phyloP scores from a whole-genome alignment of 202 grass and related monocot genomes.

The Tripidium arundinaceum region DNA sequence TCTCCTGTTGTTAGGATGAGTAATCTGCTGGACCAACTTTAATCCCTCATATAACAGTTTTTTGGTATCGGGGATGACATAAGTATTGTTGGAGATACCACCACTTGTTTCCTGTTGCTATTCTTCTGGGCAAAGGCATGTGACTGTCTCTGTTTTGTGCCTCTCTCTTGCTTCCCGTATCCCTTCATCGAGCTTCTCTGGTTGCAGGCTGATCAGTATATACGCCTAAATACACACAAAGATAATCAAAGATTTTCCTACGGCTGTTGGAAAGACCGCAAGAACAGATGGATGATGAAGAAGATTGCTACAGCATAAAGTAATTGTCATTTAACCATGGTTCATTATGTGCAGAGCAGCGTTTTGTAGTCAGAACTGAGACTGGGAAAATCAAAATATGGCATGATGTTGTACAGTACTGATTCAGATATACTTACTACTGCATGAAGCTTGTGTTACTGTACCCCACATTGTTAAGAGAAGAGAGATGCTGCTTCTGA shows the following conservation, averaged over 20 bases:
- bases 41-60: background rate
- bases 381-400: background rate
- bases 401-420: background rate
- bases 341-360: background rate
- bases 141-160: constrained; percentile 18
- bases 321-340: background rate
- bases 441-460: constrained; percentile 14
- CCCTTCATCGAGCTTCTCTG: background rate
- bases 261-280: background rate
- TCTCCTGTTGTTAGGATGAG: background rate
- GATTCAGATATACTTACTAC: background rate
- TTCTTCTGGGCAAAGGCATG: constrained; percentile 27
- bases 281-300: background rate
- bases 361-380: background rate
- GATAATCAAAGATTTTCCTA: background rate
- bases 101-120: constrained; percentile 44
- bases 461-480: constrained; percentile 7
- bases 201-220: constrained; percentile 22
- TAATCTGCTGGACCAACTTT: no score
- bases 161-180: background rate
- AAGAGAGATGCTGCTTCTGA: constrained; percentile 18
- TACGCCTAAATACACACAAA: background rate
- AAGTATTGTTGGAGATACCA: background rate
- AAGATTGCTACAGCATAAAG: background rate
- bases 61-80: background rate